phyloP scores from a whole-genome alignment of 805 yeast genomes.

The Pichia nanzhaoensis region DNA sequence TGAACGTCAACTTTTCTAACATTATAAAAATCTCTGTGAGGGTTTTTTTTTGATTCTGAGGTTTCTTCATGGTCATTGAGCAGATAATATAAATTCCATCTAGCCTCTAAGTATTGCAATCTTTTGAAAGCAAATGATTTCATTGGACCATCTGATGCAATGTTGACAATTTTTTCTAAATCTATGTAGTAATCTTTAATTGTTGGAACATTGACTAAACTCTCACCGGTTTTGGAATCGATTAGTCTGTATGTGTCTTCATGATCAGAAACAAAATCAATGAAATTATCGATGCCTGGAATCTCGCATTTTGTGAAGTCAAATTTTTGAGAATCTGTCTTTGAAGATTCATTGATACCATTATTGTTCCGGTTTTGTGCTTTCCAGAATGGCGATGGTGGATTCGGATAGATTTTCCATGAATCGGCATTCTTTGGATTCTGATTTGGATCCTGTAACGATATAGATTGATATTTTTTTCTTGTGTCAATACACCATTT shows the following conservation, averaged over 20 bases:
- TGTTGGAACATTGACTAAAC: conserved; percentile 66
- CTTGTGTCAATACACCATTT: conserved; percentile 65
- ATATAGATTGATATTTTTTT: conserved; percentile 62
- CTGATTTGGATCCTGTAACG: conserved; percentile 64
- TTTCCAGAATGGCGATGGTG: conserved; percentile 87
- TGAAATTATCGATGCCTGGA: conserved; percentile 41
- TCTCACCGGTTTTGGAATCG: conserved; percentile 24
- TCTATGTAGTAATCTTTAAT: conserved; percentile 82
- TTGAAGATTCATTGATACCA: background rate
- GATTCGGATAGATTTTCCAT: conserved; percentile 88
- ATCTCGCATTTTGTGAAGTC: conserved; percentile 49
- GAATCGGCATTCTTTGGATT: conserved; percentile 75
- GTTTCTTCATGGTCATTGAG: conserved; percentile 91
- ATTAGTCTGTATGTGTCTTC: conserved; percentile 58
- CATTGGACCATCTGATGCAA: conserved; percentile 92
- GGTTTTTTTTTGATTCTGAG: conserved; percentile 82
- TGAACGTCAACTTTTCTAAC: conserved; percentile 97
- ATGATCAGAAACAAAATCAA: conserved; percentile 41
- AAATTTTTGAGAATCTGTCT: conserved; percentile 33
- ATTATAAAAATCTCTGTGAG: conserved; percentile 95
- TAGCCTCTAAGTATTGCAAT: conserved; percentile 88
- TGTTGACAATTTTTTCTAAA: conserved; percentile 60
- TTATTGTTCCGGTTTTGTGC: conserved; percentile 7
- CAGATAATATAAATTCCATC: conserved; percentile 86
- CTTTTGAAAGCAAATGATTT: conserved; percentile 94